Evolutionary conservation across 208 protist genomes (phyloP).

Genomic region (Trypanosoma congolense): DNA sequence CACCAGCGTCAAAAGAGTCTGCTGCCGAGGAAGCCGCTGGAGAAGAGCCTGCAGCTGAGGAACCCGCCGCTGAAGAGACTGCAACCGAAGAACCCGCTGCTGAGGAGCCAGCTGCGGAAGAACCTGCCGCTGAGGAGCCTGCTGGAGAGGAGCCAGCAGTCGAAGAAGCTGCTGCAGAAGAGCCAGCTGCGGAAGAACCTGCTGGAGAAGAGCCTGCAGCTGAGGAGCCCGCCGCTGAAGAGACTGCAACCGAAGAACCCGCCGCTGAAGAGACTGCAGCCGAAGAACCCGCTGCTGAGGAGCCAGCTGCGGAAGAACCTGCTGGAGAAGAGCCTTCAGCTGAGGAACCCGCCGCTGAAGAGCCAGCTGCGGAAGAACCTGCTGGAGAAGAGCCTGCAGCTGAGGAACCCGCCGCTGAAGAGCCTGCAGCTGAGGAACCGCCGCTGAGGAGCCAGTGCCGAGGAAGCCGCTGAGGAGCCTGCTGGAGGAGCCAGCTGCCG

Average conservation of each 20-base stretch:
- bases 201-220: background rate
- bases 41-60: background rate
- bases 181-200: background rate
- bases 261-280: background rate
- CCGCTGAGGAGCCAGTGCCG: background rate
- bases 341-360: background rate
- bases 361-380: constrained; percentile 1
- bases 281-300: background rate
- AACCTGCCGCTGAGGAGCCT: background rate
- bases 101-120: background rate
- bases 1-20: background rate
- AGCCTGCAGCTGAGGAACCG: background rate
- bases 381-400: constrained; percentile 1
- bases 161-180: background rate
- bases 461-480: background rate
- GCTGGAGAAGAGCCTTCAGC: background rate
- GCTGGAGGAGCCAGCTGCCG: background rate
- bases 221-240: background rate
- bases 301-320: background rate
- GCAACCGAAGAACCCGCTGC: background rate
- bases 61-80: background rate
- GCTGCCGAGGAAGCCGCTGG: constrained; percentile 1
- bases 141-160: background rate
- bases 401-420: constrained; percentile 1
- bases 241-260: constrained; percentile 1